Base-by-base conservation (phyloP, 306 rosid genomes). In the Castanopsis chinensis region DNA sequence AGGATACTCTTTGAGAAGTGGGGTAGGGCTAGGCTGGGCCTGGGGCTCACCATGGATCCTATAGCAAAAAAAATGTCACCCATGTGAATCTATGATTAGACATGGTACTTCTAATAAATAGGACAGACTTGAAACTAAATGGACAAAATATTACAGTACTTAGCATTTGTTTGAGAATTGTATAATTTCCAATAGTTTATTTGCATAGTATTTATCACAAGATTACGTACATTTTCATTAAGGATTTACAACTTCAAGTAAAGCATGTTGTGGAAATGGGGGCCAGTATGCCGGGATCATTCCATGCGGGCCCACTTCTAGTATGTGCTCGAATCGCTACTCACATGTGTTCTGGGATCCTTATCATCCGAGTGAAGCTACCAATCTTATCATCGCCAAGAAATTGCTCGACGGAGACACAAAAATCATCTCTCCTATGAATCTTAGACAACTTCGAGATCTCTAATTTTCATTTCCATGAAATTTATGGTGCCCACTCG, bases 291-390 rank as follows among this genome's bases (percentile, higher is more conserved):
- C 99, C 7, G 99, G 98, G 30, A 93, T 95, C 83, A 73, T 95
- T 56, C 99, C 99, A 57, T 95, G 99, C 71, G 98, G 99, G 3
- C 96, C 97, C 2, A 88, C 89, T 0, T 93, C 99, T 0, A 93
- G 91, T 19, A 32, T 93, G 79, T 95, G 99, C 43, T 28, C 81
- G 0, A 97, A 95, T 51, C 82, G 96, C 71, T 58, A 81, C 28
- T 84, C 78, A 81, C 97, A 93, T 77, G 97, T 95, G 14, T 95
- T 95, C 78, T 95, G 98, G 98, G 98, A 95, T 86, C 99, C 98
- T 33, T 93, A 91, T 76, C 99, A 95, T 57, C 98, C 99, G 5
- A 95, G 98, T 32, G 98, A 95, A 35, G 96, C 99, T 68, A 90
- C 99, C 45, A 93, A 95, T 71, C 75, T 95, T 28, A 79, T 95